phyloP scores from a whole-genome alignment of 257 asterid species.

The Scutellaria barbata region DNA sequence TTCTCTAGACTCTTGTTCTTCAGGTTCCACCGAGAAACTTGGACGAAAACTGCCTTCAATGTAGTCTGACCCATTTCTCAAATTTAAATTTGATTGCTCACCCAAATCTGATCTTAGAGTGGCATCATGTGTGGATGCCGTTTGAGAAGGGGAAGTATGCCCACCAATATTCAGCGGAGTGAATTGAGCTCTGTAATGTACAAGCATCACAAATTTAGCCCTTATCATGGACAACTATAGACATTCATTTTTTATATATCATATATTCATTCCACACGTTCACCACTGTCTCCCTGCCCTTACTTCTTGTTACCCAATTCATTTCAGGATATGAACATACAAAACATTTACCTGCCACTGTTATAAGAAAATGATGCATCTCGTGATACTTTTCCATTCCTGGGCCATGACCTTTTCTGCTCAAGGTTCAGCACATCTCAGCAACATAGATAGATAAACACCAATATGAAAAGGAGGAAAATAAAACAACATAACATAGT shows the following conservation, averaged over 20 bases:
- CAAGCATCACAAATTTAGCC: conserved; percentile 33
- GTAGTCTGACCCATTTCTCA: conserved; percentile 56
- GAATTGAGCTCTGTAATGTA: conserved; percentile 57
- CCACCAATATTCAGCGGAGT: conserved; percentile 50
- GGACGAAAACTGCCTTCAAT: conserved; percentile 55
- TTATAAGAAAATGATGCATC: conserved; percentile 67
- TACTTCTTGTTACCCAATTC: conserved; percentile 19
- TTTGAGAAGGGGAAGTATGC: conserved; percentile 59
- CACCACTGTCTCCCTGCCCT: conserved; percentile 24
- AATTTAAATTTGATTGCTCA: conserved; percentile 55
- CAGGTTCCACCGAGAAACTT: conserved; percentile 59
- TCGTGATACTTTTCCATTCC: conserved; percentile 58
- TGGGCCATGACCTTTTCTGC: conserved; percentile 81
- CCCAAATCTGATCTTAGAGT: conserved; percentile 54
- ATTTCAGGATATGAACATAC: conserved; percentile 24
- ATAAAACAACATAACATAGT: background rate
- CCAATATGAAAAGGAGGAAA: background rate
- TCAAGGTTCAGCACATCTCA: conserved; percentile 43
- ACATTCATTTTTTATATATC: conserved; percentile 2
- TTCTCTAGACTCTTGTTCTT: conserved; percentile 61
- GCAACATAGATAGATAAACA: conserved; percentile 22
- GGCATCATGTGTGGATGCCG: conserved; percentile 55
- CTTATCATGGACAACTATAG: conserved; percentile 13
- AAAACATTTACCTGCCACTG: conserved; percentile 66
- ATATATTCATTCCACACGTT: conserved; percentile 21